These are phyloP conservation scores for Saprolegnia diclina DNA, from an alignment of 352 stramenopile genomes.

Conservation along the genomic window DNA sequence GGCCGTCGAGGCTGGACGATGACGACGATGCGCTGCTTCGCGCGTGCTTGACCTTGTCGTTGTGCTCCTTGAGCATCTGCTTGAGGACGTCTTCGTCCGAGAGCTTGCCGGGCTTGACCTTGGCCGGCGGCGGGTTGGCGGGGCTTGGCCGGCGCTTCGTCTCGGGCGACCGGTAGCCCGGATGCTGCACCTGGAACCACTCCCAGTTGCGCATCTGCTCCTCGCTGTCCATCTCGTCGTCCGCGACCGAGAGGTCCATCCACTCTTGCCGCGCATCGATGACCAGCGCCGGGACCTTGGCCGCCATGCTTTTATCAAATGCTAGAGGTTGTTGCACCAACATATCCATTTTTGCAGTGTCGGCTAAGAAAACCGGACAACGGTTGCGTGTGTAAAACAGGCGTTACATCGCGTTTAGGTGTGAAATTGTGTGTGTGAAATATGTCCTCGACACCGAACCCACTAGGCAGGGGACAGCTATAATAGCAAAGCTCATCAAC, in stretches of 20 bases:
- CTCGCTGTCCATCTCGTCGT: conserved; percentile 11
- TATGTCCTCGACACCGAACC: too few relatives aligned
- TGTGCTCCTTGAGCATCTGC: conserved; percentile 22
- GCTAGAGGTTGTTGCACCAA: neutral
- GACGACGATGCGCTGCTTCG: neutral
- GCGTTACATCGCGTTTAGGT: too few relatives aligned
- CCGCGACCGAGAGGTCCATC: conserved; percentile 14
- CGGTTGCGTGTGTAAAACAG: too few relatives aligned
- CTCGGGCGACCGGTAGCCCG: conserved; percentile 10
- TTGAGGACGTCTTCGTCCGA: conserved; percentile 20
- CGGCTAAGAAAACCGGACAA: too few relatives aligned
- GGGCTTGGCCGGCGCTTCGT: neutral
- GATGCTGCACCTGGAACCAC: conserved; percentile 23
- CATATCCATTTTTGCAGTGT: too few relatives aligned
- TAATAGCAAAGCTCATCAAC: too few relatives aligned
- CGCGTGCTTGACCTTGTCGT: conserved; percentile 16
- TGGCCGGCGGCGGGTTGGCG: neutral
- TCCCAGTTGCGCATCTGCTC: conserved; percentile 24
- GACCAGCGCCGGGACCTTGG: neutral
- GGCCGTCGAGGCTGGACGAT: neutral
- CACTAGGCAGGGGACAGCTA: too few relatives aligned
- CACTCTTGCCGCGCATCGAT: conserved; percentile 19
- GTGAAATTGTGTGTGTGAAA: too few relatives aligned
- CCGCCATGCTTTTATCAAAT: neutral
- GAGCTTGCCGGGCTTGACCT: conserved; percentile 8